Evolutionary conservation across 805 yeast genomes (phyloP).

Genomic region (Schizosaccharomyces octosporus): DNA sequence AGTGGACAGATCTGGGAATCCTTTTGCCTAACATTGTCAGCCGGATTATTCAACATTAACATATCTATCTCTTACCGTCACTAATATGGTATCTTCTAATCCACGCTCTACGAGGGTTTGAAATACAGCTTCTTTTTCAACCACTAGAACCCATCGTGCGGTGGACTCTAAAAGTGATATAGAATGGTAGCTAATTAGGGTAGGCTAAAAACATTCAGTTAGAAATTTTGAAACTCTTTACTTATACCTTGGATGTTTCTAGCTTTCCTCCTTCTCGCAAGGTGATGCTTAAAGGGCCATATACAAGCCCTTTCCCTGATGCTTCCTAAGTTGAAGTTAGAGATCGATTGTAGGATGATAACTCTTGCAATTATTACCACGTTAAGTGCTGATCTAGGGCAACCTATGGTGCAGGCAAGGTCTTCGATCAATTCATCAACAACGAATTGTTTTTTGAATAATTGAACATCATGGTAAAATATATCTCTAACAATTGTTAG

Average conservation of each 20-base stretch:
- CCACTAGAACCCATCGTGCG: background rate
- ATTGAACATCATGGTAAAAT: background rate
- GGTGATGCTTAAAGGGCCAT: background rate
- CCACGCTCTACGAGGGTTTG: background rate
- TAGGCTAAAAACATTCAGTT: background rate
- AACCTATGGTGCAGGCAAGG: background rate
- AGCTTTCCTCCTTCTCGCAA: background rate
- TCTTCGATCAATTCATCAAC: background rate
- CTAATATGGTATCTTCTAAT: background rate
- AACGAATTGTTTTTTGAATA: background rate
- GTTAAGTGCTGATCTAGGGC: background rate
- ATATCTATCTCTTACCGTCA: background rate
- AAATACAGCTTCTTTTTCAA: constrained; percentile 1
- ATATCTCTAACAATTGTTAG: background rate
- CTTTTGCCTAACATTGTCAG: background rate
- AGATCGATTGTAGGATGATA: too few species aligned
- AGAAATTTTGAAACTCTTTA: too few species aligned
- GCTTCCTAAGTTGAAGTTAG: background rate
- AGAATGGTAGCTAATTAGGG: background rate
- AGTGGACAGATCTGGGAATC: background rate
- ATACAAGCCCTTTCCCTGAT: constrained; percentile 1
- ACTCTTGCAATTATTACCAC: too few species aligned
- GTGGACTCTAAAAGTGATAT: background rate
- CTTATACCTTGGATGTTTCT: background rate
- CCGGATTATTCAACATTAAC: too few species aligned